Percentiles rank a stretch among this genome's conserved stretches.
Evolutionary conservation across 164 flowering plant genomes (phyloP).

Genomic region (Brasenia schreberi): DNA sequence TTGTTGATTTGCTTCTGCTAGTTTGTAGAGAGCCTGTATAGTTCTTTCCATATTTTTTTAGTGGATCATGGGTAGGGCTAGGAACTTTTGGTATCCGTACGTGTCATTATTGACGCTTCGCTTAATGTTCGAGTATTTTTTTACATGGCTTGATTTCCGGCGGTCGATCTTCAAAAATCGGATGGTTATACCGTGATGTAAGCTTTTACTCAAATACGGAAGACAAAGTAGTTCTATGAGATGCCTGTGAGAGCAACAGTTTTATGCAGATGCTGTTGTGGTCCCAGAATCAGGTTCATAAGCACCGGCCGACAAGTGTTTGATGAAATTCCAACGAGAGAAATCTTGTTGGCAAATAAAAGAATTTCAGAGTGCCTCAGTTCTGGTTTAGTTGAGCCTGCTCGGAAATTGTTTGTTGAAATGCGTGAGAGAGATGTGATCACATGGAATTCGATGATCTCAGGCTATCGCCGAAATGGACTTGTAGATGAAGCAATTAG

Average conservation of each 20-base stretch:
- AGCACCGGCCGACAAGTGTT: neutral
- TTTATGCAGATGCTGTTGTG: neutral
- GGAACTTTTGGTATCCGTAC: no score
- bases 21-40: no score
- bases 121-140: no score
- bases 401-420: conserved; percentile 39
- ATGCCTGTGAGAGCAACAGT: neutral
- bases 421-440: conserved; percentile 42
- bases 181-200: no score
- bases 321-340: neutral
- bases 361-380: conserved; percentile 11
- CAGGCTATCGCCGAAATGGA: conserved; percentile 34
- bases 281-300: neutral
- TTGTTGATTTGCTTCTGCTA: no score
- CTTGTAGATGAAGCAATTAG: conserved; percentile 18
- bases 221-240: neutral
- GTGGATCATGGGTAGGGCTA: no score
- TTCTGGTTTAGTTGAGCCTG: conserved; percentile 26
- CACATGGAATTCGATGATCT: conserved; percentile 47
- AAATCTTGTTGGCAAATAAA: neutral
- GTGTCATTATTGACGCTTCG: no score
- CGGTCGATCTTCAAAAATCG: no score
- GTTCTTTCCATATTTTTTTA: no score
- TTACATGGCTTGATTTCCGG: no score
- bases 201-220: no score